phyloP scores from a whole-genome alignment of 768 basidiomycete species.

The Butyriboletus loyo region DNA sequence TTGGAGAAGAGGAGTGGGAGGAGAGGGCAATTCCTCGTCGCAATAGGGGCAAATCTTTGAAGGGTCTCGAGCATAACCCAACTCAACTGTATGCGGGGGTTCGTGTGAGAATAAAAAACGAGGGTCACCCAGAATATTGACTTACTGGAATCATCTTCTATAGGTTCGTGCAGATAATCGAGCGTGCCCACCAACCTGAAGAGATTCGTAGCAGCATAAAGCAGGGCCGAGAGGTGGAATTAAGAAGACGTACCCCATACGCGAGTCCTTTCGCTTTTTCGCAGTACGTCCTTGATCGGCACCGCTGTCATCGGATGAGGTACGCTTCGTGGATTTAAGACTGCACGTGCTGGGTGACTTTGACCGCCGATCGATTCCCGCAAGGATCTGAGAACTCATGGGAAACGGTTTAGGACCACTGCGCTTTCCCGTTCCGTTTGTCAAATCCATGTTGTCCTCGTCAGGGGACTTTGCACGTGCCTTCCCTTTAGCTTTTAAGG shows the following conservation, averaged over 20 bases:
- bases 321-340: conserved; percentile 25
- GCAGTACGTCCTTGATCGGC: conserved; percentile 22
- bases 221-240: conserved; percentile 10
- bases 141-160: conserved; percentile 45
- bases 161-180: conserved; percentile 18
- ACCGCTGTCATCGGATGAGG: conserved; percentile 34
- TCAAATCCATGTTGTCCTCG: neutral
- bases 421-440: neutral
- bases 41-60: conserved; percentile 77
- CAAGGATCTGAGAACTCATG: conserved; percentile 46
- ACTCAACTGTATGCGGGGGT: conserved; percentile 41
- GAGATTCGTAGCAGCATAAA: neutral
- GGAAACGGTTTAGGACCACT: conserved; percentile 39
- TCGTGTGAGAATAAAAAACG: neutral
- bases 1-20: conserved; percentile 58
- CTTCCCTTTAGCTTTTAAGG: conserved; percentile 18
- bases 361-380: conserved; percentile 34
- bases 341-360: conserved; percentile 15
- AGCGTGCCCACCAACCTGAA: conserved; percentile 6
- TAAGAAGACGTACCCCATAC: conserved; percentile 8
- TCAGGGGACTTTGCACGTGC: conserved; percentile 1
- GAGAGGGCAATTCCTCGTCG: conserved; percentile 61
- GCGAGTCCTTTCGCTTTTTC: conserved; percentile 35
- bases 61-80: conserved; percentile 56
- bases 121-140: neutral